Evolutionary conservation across 2,329 filamentous ascomycete genomes (phyloP), one percentile per base, ranked within the genome.

Genomic region (Biscogniauxia sp.): DNA sequence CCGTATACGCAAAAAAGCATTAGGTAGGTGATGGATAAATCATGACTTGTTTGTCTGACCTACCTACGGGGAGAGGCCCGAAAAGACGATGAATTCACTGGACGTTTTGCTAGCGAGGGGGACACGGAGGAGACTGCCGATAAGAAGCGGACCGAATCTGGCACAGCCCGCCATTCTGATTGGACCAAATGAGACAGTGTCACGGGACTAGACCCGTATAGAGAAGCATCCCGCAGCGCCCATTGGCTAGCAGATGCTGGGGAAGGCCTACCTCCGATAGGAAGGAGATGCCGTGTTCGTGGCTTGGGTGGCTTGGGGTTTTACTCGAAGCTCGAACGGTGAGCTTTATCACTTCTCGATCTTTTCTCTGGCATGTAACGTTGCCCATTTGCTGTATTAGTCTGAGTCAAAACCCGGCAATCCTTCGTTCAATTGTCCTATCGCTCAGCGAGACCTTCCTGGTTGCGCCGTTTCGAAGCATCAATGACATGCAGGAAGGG

Each of bases 81-180:
- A 45, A 13, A 13, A 45, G 37, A 45, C 5, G 37, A 45, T 11
- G 2, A 45, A 17, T n/a, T n/a, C 17, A 15, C 28, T 32, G 28
- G 28, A 13, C 11, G 11, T 32, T 32, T 32, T 32, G 28, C 11
- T 32, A 32, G 28, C 28, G 28, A 32, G 28, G 28, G 28, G 28
- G 11, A 32, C 37, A 17, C 15, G 37, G 37, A 17, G 1, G 17
- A 45, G 37, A 45, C 15, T 45, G 37, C 62, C 63, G 68, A 71
- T 68, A 69, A 66, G 65, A 61, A 64, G 69, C 69, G 69, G 69
- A 55, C 69, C 69, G 69, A 71, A 68, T 71, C 54, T 60, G 55
- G 59, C 58, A 54, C 61, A 57, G 45, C 55, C 32, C 11, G 13
- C 5, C 23, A 5, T 50, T 54, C 49, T 69, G 62, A 70, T 71